Base-by-base conservation (phyloP, 768 basidiomycete species). In the Boletus reticulatus region DNA sequence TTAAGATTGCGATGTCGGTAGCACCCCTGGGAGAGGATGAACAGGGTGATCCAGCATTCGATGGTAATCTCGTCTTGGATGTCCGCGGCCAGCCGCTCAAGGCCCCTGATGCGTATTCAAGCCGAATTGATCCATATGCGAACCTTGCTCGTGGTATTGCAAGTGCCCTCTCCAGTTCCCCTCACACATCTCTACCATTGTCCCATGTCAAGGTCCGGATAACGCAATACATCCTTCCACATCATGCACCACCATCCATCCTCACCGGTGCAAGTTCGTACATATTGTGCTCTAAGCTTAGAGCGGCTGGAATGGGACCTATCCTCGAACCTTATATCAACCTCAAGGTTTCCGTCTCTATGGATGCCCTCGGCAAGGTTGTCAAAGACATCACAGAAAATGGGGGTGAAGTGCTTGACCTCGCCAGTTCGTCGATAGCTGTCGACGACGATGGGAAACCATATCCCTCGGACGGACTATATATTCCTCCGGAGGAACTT, bases 361-460 rank as follows among this genome's bases (percentile, higher is more conserved):
- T 87, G 59, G 82, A 85, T 55, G 77, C 76, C 54, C 74, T 94
- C 4, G 91, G 92, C 22, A 89, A 84, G 62, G 84, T 89, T 20
- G 82, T 92, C 44, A 90, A 87, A 64, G 92, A 94, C 62, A 73
- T 94, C n/a, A 88, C 87, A 11, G 91, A 93, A 66, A 81, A 87
- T 56, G 83, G 84, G 2, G 91, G 89, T n/a, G 89, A 92, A 65
- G 75, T 94, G 12, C 70, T 84, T 22, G 87, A 91, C 60, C 79
- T 94, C 20, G 80, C 76, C 6, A 61, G 68, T 29, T 56, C 65
- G 27, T 56, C 69, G 7, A 68, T 75, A 6, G 73, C 72, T 36
- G 68, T 67, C 9, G 73, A 73, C 12, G 76, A 75, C 13, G 76
- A 76, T 12, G 58, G 63, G 2, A 67, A 63, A 20, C 76, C 80